Evolutionary conservation across 192 early-diverging fungal species (phyloP).

Genomic region (Coemansia sp.): DNA sequence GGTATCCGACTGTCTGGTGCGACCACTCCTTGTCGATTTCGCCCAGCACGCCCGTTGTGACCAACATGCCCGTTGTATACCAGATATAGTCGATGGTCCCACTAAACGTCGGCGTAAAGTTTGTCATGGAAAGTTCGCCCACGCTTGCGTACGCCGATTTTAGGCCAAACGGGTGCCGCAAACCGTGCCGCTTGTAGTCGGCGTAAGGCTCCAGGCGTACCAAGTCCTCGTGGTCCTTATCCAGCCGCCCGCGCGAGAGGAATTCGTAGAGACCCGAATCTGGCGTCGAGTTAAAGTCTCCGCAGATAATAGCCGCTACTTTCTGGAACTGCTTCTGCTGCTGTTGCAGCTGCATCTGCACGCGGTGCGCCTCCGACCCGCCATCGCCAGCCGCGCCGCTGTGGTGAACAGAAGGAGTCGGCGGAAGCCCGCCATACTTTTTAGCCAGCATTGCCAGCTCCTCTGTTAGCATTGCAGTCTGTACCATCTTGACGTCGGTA

Average conservation of each 20-base stretch:
- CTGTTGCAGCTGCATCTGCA: slow-evolving; percentile 43
- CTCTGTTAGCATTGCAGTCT: slow-evolving; percentile 90
- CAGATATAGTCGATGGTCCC: slow-evolving; percentile 95
- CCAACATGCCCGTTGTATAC: slow-evolving; percentile 74
- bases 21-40: slow-evolving; percentile 81
- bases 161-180: slow-evolving; percentile 78
- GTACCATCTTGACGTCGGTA: slow-evolving; percentile 94
- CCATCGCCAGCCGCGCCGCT: slow-evolving; percentile 9
- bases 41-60: slow-evolving; percentile 75
- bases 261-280: slow-evolving; percentile 91
- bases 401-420: neutral
- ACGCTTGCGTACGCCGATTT: slow-evolving; percentile 76
- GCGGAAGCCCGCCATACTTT: slow-evolving; percentile 31
- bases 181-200: slow-evolving; percentile 76
- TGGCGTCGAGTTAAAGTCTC: slow-evolving; percentile 92
- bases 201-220: slow-evolving; percentile 72
- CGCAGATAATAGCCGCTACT: slow-evolving; percentile 66
- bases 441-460: slow-evolving; percentile 69
- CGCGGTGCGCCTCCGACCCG: slow-evolving; percentile 40
- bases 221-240: slow-evolving; percentile 85
- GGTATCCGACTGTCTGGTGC: slow-evolving; percentile 81
- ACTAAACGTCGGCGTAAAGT: slow-evolving; percentile 79
- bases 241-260: slow-evolving; percentile 69
- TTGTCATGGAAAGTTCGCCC: slow-evolving; percentile 85
- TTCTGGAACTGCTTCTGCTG: slow-evolving; percentile 55